A percentile compares a stretch with the other conserved stretches of the same genome.
Evolutionary conservation across 768 basidiomycete genomes (phyloP).

Genomic region (Gymnopilus dilepis): DNA sequence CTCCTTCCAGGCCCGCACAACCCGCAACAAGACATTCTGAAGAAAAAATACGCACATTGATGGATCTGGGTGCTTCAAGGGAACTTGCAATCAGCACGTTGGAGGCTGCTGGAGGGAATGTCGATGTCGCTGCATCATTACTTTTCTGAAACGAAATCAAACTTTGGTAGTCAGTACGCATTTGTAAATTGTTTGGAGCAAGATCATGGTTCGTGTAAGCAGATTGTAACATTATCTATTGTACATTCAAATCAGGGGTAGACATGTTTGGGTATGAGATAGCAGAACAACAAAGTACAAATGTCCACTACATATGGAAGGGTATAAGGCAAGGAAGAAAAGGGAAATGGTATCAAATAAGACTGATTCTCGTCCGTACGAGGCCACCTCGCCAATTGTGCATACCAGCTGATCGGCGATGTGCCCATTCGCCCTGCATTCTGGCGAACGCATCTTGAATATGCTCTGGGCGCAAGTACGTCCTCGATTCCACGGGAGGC

Average conservation of each 20-base stretch:
- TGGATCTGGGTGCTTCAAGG: conserved; percentile 78
- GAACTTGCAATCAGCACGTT: conserved; percentile 80
- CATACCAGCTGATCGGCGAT: conserved; percentile 84
- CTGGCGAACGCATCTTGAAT: conserved; percentile 90
- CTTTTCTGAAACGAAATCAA: conserved; percentile 65
- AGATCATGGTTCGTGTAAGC: background rate
- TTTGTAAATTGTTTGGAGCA: background rate
- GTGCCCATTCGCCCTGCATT: conserved; percentile 88
- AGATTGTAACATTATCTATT: conserved; percentile 19
- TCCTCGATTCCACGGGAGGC: conserved; percentile 81
- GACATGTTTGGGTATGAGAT: conserved; percentile 1
- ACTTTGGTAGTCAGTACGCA: background rate
- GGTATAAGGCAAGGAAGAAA: conserved; percentile 13
- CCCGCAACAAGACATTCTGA: conserved; percentile 54
- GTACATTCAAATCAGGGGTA: conserved; percentile 15
- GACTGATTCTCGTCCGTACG: conserved; percentile 75
- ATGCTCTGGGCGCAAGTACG: conserved; percentile 80
- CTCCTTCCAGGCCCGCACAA: conserved; percentile 24
- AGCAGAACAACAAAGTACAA: conserved; percentile 4
- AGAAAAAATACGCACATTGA: conserved; percentile 61
- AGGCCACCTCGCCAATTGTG: conserved; percentile 89
- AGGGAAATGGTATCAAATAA: conserved; percentile 55
- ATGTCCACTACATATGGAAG: background rate
- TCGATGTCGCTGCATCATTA: conserved; percentile 88
- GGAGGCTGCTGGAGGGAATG: conserved; percentile 82